Evolutionary conservation across 2,329 filamentous ascomycete species (phyloP), one percentile per base, ranked within the genome.

Genomic region (Aspergillus pseudoviridinutans): DNA sequence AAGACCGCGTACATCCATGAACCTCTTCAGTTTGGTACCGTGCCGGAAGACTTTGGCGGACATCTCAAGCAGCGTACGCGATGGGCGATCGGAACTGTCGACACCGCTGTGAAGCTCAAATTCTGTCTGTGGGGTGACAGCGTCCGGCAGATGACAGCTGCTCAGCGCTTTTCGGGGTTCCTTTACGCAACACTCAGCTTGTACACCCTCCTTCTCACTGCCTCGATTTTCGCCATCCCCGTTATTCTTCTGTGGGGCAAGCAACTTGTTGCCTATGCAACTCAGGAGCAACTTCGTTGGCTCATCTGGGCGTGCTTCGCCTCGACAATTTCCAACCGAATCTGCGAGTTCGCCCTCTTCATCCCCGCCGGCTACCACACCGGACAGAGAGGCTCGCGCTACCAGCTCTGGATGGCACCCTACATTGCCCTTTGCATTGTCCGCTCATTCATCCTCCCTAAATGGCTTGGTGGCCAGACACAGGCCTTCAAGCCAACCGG

Each of bases 331-430:
- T 68, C 74, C 54, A 84, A 81, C 66, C 80, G 83, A n/a, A 54
- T 85, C 1, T 82, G 79, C 68, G 83, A 86, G 66, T 79, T 82
- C 58, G 74, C 80, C n/a, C 76, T 84, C n/a, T 86, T 80, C 67
- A 77, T 84, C 12, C 83, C 84, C 0, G 78, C 82, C 1, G 83
- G 84, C 22, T 86, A 86, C 65, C 80, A 84, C 66, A 82, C 82
- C 10, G 83, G 82, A 3, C 82, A 84, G 68, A 78, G 83, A 54
- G 82, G 82, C 42, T 78, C 79, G 2, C 76, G 82, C 3, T 81
- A 82, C 60, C 81, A 84, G 68, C 74, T 86, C 28, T 87, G 84
- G 83, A 86, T 86, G 83, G 79, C 83, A 6, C 83, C 84, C 0
- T 87, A 85, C 69, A 82, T 85, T 58, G 81, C 82, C 0, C 74